phyloP scores from a whole-genome alignment of 768 basidiomycete species.

The Tubosaeta brunneosetosa region DNA sequence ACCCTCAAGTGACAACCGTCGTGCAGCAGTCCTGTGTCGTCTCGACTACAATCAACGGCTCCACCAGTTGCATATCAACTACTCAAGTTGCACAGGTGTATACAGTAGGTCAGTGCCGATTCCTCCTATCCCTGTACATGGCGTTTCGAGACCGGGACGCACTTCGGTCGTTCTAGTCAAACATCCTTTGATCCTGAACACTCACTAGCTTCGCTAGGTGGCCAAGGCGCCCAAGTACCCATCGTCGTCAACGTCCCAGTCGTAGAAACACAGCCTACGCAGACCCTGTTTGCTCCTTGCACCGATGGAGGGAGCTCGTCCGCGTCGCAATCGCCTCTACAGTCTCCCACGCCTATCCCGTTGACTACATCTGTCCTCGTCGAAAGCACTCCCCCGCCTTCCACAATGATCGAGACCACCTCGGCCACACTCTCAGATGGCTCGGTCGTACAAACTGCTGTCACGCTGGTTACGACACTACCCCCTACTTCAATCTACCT shows the following conservation, averaged over 20 bases:
- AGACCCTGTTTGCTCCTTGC: conserved; percentile 42
- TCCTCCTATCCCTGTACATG: background rate
- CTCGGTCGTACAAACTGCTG: conserved; percentile 31
- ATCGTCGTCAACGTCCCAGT: conserved; percentile 35
- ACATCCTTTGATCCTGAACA: background rate
- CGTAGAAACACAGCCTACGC: conserved; percentile 25
- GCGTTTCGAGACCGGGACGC: conserved; percentile 18
- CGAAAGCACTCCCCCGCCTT: conserved; percentile 29
- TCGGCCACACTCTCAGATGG: conserved; percentile 41
- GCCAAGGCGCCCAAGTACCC: conserved; percentile 37
- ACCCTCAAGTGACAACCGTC: conserved; percentile 31
- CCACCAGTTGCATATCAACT: conserved; percentile 28
- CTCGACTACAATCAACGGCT: conserved; percentile 24
- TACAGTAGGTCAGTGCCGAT: conserved; percentile 33
- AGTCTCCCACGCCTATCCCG: conserved; percentile 7
- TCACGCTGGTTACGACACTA: conserved; percentile 37
- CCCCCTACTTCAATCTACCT: conserved; percentile 30
- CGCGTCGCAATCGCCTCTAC: conserved; percentile 3
- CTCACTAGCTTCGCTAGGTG: conserved; percentile 23
- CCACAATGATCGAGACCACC: conserved; percentile 27
- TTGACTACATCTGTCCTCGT: conserved; percentile 25
- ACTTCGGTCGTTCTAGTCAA: background rate
- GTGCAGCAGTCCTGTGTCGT: conserved; percentile 30
- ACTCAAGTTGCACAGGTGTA: conserved; percentile 26
- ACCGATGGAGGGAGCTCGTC: conserved; percentile 17